A percentile compares a stretch with the other conserved stretches of the same genome.
phyloP scores from a whole-genome alignment of 2,329 filamentous ascomycete species.

The Neocucurbitaria cava region DNA sequence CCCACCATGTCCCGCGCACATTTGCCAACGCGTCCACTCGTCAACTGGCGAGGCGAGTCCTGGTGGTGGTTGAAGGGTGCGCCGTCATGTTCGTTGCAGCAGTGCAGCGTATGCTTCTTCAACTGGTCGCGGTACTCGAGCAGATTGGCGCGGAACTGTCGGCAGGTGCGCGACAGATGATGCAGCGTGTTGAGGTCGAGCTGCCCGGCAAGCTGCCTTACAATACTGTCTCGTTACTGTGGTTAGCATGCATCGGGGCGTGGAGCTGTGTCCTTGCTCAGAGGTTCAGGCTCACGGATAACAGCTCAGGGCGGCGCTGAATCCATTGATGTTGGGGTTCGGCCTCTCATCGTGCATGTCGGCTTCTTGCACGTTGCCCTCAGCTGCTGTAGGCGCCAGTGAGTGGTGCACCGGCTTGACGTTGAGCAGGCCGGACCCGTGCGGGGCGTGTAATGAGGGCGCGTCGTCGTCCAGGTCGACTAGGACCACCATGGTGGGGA shows the following conservation, averaged over 20 bases:
- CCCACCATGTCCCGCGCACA: conserved; percentile 90
- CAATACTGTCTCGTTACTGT: conserved; percentile 65
- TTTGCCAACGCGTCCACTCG: conserved; percentile 72
- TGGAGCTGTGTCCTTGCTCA: conserved; percentile 38
- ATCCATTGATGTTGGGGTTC: conserved; percentile 64
- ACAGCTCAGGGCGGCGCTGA: conserved; percentile 69
- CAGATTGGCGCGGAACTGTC: conserved; percentile 77
- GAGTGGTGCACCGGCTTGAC: conserved; percentile 40
- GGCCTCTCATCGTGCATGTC: conserved; percentile 35
- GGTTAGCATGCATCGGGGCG: conserved; percentile 39
- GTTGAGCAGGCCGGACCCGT: conserved; percentile 25
- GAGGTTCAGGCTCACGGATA: conserved; percentile 67
- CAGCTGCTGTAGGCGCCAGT: conserved; percentile 17
- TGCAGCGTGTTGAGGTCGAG: conserved; percentile 90
- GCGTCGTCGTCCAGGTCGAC: conserved; percentile 53
- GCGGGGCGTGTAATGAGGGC: conserved; percentile 28
- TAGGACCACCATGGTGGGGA: conserved; percentile 52
- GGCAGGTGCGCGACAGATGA: conserved; percentile 81
- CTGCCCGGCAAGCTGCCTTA: conserved; percentile 74
- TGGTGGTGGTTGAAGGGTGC: not conserved
- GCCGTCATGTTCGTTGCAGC: conserved; percentile 71
- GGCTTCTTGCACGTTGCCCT: conserved; percentile 16
- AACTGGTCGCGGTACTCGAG: conserved; percentile 79
- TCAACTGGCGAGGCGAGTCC: conserved; percentile 44
- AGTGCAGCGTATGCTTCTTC: conserved; percentile 77